phyloP scores from a whole-genome alignment of 345 rosid species.

The Zanthoxylum bungeanum region DNA sequence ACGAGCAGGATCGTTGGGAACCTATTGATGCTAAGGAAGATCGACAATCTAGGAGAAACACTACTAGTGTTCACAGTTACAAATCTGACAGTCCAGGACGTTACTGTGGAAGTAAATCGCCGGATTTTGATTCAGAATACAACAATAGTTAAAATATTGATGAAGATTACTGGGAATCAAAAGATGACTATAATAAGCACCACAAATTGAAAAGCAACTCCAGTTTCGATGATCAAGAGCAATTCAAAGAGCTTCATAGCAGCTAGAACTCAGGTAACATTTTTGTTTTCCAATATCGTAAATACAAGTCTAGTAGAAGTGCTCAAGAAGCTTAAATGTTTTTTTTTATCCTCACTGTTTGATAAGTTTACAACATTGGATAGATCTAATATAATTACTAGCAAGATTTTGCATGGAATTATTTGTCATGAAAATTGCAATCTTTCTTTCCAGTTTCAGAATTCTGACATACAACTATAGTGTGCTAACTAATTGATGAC shows the following conservation, averaged over 20 bases:
- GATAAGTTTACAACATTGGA: too few species aligned
- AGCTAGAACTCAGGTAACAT: not conserved
- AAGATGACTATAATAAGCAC: not conserved
- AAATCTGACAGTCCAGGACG: not conserved
- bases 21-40: slow-evolving; percentile 17
- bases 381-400: too few species aligned
- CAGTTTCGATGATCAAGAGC: not conserved
- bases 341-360: too few species aligned
- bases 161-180: not conserved
- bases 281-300: not conserved
- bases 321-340: too few species aligned
- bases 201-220: not conserved
- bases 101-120: not conserved
- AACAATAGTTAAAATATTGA: not conserved
- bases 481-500: too few species aligned
- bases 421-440: too few species aligned
- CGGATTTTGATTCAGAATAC: not conserved
- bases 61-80: not conserved
- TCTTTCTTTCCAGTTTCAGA: too few species aligned
- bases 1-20: slow-evolving; percentile 26
- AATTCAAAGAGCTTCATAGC: not conserved
- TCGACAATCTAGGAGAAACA: not conserved
- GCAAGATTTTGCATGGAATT: too few species aligned
- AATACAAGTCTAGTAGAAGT: too few species aligned
- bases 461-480: too few species aligned